Base-by-base conservation (phyloP, 257 asterid genomes). In the Coffea canephora region DNA sequence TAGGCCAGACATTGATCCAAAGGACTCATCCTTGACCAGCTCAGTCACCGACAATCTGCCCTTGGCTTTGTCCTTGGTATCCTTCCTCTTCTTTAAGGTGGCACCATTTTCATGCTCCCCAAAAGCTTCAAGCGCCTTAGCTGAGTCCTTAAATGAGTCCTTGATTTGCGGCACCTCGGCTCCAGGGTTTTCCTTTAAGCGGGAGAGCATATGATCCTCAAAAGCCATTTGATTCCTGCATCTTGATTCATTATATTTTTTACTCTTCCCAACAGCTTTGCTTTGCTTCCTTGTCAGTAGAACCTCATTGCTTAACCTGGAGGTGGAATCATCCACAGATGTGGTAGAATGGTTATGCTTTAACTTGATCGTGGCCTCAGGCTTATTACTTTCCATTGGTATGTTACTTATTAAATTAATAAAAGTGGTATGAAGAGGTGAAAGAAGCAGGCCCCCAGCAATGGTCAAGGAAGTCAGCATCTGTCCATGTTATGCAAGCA, bases 361-460 rank as follows among this genome's bases (percentile, higher is more conserved):
- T 80, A 82, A 83, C 90, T 78, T 88, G 76, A 83, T 70, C 65
- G 83, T 80, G 79, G 87, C 79, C 78, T 83, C 84, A 80, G 75
- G 72, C 82, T 86, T 84, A 66, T 86, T 84, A 66, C 80, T 82
- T 54, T 78, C 79, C 71, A 78, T 65, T 13, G 86, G 81, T 81
- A 25, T 36, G 45, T 85, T 87, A 82, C 85, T 87, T 54, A 76
- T 80, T 82, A 91, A 78, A 85, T 85, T 89, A 75, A 89, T 80
- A 82, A 91, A 84, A 66, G 83, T 89, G 68, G 90, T 95, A 80
- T 83, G 82, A 49, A 95, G 96, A 77, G 99, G 99, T 75, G 99
- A 91, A 82, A 91, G 89, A 85, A 90, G 88, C 75, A 78, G 80
- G 49, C 69, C 90, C 69, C 86, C 84, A 70, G 84, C 69, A 75